Evolutionary conservation across 495 filamentous ascomycete genomes (phyloP).

Genomic region (Tirmania nivea): DNA sequence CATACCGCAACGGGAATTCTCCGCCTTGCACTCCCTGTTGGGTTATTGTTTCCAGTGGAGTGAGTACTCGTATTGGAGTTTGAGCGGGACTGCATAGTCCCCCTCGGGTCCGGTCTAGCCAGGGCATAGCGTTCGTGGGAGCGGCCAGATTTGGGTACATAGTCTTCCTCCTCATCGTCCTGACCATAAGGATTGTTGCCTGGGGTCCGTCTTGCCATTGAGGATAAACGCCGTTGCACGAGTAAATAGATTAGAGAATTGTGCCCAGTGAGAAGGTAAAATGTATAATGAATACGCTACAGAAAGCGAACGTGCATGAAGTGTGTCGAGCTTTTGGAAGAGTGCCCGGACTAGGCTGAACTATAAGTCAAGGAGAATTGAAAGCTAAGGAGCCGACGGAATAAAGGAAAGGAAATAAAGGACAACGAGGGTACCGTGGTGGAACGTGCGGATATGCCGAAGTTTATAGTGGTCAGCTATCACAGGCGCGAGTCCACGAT

Average conservation of each 20-base stretch:
- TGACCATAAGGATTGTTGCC: background rate
- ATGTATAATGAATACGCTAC: background rate
- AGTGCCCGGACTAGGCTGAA: no score
- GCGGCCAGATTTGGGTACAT: background rate
- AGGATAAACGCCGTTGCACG: background rate
- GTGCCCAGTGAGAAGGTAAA: background rate
- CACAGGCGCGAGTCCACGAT: no score
- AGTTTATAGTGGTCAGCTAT: no score
- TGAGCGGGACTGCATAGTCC: constrained; percentile 3
- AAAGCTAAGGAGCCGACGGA: no score
- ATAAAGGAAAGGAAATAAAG: no score
- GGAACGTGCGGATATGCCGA: no score
- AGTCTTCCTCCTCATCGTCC: background rate
- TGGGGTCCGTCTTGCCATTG: background rate
- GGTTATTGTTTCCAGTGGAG: constrained; percentile 1
- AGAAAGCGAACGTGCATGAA: no score
- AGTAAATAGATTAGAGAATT: background rate
- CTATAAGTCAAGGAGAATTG: no score
- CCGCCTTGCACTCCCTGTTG: constrained; percentile 9
- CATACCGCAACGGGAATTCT: constrained; percentile 19
- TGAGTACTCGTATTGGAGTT: no score
- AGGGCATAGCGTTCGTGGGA: background rate
- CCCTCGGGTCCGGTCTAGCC: background rate
- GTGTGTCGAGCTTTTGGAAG: no score
- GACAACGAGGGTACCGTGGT: no score